These are phyloP conservation scores for Neurospora sp. DNA, from an alignment of 2,329 filamentous ascomycete species.

Conservation along the genomic window DNA sequence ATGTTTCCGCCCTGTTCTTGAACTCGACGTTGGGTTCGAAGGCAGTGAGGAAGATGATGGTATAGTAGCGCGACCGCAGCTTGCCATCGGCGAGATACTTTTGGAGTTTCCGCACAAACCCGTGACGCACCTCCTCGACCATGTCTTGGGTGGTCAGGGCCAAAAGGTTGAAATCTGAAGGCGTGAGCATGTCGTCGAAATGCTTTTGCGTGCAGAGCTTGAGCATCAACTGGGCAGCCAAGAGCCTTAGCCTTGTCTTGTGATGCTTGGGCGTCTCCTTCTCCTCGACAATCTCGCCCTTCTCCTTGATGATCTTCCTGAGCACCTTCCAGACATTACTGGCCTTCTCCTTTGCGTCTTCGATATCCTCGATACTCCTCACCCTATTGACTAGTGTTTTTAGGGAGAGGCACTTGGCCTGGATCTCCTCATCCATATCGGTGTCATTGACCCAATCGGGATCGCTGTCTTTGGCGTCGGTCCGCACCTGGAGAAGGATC, in stretches of 20 bases:
- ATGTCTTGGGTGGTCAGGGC: constrained; percentile 74
- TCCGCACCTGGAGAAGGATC: constrained; percentile 61
- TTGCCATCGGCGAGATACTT: constrained; percentile 73
- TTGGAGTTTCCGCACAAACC: constrained; percentile 77
- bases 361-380: constrained; percentile 45
- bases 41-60: constrained; percentile 79
- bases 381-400: constrained; percentile 81
- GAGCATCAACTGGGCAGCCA: constrained; percentile 69
- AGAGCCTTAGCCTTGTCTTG: constrained; percentile 68
- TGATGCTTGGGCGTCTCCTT: constrained; percentile 69
- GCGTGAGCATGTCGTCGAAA: constrained; percentile 66
- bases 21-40: constrained; percentile 75
- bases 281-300: constrained; percentile 72
- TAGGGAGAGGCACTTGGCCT: constrained; percentile 74
- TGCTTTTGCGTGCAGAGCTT: constrained; percentile 73
- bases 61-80: constrained; percentile 71
- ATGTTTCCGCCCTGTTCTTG: constrained; percentile 69
- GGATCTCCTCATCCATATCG: constrained; percentile 67
- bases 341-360: constrained; percentile 48
- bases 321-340: constrained; percentile 69
- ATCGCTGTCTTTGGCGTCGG: constrained; percentile 45
- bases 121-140: constrained; percentile 61
- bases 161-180: constrained; percentile 69
- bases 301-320: constrained; percentile 61
- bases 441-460: constrained; percentile 59